These are phyloP conservation scores for Corynascus novoguineensis DNA, from an alignment of 495 filamentous ascomycete species.

Conservation along the genomic window DNA sequence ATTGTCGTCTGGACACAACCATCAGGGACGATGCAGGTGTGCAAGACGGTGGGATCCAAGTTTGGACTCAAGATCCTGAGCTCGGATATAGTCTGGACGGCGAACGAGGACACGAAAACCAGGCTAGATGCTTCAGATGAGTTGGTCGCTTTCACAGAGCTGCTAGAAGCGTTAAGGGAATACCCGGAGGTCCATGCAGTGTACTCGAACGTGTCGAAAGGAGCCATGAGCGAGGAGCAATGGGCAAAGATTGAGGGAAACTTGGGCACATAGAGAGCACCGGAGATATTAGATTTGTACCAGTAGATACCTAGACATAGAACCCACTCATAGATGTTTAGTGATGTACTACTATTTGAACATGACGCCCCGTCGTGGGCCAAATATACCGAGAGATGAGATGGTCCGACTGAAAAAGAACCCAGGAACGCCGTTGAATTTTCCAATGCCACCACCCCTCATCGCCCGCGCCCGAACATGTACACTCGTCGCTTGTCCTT, in stretches of 20 bases:
- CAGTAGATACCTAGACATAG: conserved; percentile 9
- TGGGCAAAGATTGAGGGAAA: conserved; percentile 48
- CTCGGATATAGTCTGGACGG: conserved; percentile 77
- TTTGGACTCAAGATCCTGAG: conserved; percentile 59
- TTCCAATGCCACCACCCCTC: neutral
- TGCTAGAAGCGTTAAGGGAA: conserved; percentile 51
- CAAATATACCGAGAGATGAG: conserved; percentile 5
- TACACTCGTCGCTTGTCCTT: no score
- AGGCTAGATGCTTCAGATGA: conserved; percentile 45
- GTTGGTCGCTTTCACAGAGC: conserved; percentile 47
- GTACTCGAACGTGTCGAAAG: conserved; percentile 55
- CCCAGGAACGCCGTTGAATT: conserved; percentile 1
- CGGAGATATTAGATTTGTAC: neutral
- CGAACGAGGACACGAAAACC: conserved; percentile 73
- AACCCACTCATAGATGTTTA: neutral
- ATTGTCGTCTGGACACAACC: conserved; percentile 73
- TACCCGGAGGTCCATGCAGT: conserved; percentile 62
- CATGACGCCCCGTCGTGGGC: neutral
- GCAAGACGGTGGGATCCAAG: conserved; percentile 52
- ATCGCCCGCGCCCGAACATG: neutral
- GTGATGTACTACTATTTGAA: conserved; percentile 6
- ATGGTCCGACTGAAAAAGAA: neutral
- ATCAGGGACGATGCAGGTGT: conserved; percentile 57
- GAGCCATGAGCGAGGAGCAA: conserved; percentile 38
- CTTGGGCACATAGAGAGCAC: conserved; percentile 30